Base-by-base conservation (phyloP, 805 yeast species). In the Kodamaea kaohsiungensis region DNA sequence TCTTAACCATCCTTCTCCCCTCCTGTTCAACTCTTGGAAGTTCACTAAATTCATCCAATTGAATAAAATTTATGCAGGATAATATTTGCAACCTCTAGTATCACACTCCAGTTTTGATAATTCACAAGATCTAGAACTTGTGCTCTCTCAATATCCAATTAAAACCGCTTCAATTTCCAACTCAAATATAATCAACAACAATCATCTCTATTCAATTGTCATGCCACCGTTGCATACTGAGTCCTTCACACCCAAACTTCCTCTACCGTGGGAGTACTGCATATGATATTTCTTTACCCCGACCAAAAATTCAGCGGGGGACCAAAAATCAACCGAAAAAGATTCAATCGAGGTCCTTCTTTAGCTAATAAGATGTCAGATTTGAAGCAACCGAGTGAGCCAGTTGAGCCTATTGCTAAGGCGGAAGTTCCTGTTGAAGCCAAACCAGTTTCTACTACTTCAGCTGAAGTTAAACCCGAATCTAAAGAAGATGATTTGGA, bases 401-500 rank as follows among this genome's bases (percentile, higher is more conserved):
- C 38, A 16, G 15, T 30, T 5, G 15, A 46, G 38, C 15, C 15
- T 18, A 43, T 43, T 13, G 17, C 38, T 12, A 40, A 40, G 12
- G 33, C 30, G n/a, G 53, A 50, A 33, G 45, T n/a, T 8, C 13
- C 46, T 37, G 18, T n/a, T 10, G 25, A 10, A 3, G 25, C 18
- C 3, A 38, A 27, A 17, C 33, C 45, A 16, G 37, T 35, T 3
- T 38, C 48, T 7, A 22, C 48, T 3, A 38, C 43, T 13, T 15
- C 18, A 17, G 25, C 19, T 4, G 45, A 40, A 17, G 25, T 13
- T 10, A 46, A 46, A 27, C 30, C 25, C 22, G 39, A 10, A 7
- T 13, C 48, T 4, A 50, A 50, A 18, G 54, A 51, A 12, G 80
- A 86, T 54, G 88, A 84, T 51, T 72, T 83, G 50, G 90, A 86